These are phyloP conservation scores for Phytopythium boreale DNA, from an alignment of 352 stramenopile species.

Conservation along the genomic window DNA sequence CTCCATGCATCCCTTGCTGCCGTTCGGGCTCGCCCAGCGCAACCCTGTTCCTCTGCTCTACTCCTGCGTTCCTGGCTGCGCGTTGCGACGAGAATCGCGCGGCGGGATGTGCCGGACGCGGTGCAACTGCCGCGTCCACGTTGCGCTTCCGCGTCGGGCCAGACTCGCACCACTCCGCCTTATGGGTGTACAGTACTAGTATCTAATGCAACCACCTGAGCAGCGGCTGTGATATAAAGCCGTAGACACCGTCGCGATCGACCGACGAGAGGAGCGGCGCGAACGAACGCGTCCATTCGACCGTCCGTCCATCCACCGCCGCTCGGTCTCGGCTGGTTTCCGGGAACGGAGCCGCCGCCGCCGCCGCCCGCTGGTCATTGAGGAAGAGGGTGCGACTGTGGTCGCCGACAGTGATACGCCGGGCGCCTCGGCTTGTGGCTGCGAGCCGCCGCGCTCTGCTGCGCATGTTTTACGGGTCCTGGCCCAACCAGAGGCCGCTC, in stretches of 20 bases:
- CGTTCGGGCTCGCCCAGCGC: no score
- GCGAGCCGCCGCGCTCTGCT: conserved; percentile 5
- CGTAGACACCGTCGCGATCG: not conserved
- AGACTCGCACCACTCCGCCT: not conserved
- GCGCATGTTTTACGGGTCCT: not conserved
- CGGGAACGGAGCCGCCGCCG: no score
- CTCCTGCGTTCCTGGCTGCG: no score
- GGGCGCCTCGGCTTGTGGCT: conserved; percentile 1
- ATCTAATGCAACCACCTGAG: not conserved
- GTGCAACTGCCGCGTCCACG: no score
- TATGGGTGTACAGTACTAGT: no score
- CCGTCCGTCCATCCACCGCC: no score
- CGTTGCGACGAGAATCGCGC: no score
- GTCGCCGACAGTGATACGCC: not conserved
- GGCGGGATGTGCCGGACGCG: no score
- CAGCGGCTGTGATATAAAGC: not conserved
- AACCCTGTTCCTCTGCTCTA: no score
- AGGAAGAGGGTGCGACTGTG: not conserved
- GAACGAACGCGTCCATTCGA: no score
- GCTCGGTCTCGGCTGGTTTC: conserved; percentile 5
- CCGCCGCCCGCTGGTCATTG: not conserved
- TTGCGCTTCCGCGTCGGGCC: not conserved
- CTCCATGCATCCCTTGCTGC: no score
- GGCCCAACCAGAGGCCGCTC: not conserved
- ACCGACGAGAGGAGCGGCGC: not conserved